Evolutionary conservation across 306 rosid genomes (phyloP), one percentile per base, ranked within the genome.

Genomic region (Hippophae gyantsensis): DNA sequence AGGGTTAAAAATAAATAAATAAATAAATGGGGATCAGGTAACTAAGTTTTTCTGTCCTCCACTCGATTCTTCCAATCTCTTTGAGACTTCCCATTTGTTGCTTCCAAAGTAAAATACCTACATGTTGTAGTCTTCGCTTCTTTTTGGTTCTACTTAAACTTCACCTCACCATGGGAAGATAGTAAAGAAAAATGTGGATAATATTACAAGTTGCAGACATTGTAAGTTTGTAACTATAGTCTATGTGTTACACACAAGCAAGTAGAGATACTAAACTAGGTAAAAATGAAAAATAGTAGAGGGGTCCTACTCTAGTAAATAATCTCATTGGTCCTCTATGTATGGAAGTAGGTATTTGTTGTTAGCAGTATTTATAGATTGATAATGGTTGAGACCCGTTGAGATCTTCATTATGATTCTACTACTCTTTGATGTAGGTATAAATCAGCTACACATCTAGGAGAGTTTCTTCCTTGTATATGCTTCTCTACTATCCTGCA

Each of bases 301-400:
- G 32, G 72, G 64, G 23, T 48, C 63, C 80, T 76, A 71, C 72
- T 80, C 74, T 63, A 56, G 60, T 79, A 71, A 70, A 69, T 76
- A 79, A 69, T 71, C 57, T 81, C 77, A 70, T 70, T 80, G 81
- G 80, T 81, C 82, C 84, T 62, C 49, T 49, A 32, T 32, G 38
- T 56, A 70, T 52, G 85, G 85, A 83, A 83, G 74, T 78, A 79
- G 80, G 89, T 90, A 81, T 79, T 73, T 79, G 72, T 81, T 81
- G 96, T 90, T 85, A 90, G 95, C 82, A 81, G 94, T 87, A 83
- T 85, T 92, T 90, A 83, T 90, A 77, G 86, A 69, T 58, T 4
- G 67, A 72, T 63, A 74, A 72, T 62, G 74, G 47, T 73, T 71
- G 9, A 58, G 80, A 80, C 72, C 72, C 69, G 43, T 70, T 71